These are phyloP conservation scores for Agapanthus africanus DNA, from an alignment of 106 monocot species.

Conservation along the genomic window DNA sequence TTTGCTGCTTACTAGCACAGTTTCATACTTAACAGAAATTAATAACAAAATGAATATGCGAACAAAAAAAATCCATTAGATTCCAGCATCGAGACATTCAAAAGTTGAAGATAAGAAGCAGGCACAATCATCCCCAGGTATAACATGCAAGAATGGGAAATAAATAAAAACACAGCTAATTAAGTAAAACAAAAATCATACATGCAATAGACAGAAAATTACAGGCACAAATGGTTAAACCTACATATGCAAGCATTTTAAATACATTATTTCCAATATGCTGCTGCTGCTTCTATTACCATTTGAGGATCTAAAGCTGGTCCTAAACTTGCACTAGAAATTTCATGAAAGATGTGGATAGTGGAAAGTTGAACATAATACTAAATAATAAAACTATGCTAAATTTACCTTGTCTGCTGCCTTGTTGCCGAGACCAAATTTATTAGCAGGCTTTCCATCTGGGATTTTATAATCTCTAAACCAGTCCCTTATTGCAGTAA, in stretches of 20 bases:
- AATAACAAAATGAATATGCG: too few species aligned
- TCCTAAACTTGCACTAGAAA: background rate
- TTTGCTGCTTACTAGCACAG: too few species aligned
- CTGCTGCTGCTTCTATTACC: too few species aligned
- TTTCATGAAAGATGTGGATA: background rate
- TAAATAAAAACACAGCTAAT: background rate
- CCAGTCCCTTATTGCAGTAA: conserved; percentile 95
- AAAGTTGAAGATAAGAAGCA: too few species aligned
- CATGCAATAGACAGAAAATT: background rate
- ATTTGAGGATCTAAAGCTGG: background rate
- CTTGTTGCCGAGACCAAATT: conserved; percentile 91
- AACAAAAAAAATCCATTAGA: too few species aligned
- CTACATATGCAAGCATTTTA: too few species aligned
- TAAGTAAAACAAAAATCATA: background rate
- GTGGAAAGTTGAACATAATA: background rate
- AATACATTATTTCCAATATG: too few species aligned
- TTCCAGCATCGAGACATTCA: too few species aligned
- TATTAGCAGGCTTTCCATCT: conserved; percentile 96
- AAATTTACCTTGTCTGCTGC: conserved; percentile 89
- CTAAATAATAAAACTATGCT: too few species aligned
- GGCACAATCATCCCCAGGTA: too few species aligned
- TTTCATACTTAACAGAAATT: too few species aligned
- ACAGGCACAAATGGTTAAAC: background rate
- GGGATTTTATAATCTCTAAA: conserved; percentile 99
- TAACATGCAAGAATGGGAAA: too few species aligned